Evolutionary conservation across 768 basidiomycete genomes (phyloP).

Genomic region (Mycena belliarum): DNA sequence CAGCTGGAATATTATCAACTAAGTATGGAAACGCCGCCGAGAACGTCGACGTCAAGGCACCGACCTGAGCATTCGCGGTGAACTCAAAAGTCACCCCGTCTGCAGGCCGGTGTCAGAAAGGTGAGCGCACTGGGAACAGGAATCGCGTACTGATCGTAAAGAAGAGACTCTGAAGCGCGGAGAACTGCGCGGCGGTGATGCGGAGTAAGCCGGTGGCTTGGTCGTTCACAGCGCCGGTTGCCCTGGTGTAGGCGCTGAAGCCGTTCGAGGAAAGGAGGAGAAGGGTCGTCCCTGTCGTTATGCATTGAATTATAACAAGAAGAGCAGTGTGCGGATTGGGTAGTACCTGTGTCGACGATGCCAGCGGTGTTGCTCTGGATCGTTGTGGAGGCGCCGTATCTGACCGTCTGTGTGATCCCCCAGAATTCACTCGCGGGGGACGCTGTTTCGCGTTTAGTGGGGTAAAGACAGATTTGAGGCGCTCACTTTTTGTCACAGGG

Average conservation of each 20-base stretch:
- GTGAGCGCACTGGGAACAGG: neutral
- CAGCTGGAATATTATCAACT: constrained; percentile 17
- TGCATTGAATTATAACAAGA: neutral
- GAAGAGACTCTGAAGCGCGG: constrained; percentile 29
- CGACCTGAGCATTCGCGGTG: constrained; percentile 34
- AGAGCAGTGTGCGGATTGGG: too few relatives aligned
- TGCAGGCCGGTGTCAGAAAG: neutral
- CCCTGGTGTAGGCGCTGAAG: constrained; percentile 29
- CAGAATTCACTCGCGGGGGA: constrained; percentile 38
- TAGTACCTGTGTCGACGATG: constrained; percentile 40
- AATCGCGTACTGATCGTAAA: constrained; percentile 37
- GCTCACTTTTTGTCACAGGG: neutral
- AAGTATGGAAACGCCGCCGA: neutral
- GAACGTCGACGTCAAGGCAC: neutral
- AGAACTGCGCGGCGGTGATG: neutral
- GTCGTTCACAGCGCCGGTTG: constrained; percentile 31
- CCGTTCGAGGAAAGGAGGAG: constrained; percentile 34
- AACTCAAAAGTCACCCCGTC: neutral
- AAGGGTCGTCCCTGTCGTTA: constrained; percentile 32
- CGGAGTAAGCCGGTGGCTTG: constrained; percentile 21
- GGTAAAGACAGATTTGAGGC: neutral
- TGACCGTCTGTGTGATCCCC: constrained; percentile 45
- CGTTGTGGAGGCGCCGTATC: constrained; percentile 30
- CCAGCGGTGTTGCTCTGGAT: constrained; percentile 37
- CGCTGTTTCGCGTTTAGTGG: constrained; percentile 15